Conservation (phyloP, 2,329 filamentous ascomycete species). For the Monilinia polystroma region DNA sequence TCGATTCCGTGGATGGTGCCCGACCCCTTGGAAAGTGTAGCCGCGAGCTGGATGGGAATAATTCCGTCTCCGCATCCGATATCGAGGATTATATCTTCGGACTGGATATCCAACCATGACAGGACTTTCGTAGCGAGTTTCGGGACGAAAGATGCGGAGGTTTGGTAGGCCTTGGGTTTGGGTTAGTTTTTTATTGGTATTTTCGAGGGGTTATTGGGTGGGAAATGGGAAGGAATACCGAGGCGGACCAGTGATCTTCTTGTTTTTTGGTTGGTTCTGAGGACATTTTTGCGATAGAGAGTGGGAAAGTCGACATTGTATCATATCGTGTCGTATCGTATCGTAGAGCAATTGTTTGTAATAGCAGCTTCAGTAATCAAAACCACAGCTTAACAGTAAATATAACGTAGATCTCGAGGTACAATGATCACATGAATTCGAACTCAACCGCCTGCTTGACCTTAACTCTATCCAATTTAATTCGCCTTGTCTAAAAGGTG, state of each 20-base stretch:
- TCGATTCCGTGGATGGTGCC: slow-evolving; percentile 58
- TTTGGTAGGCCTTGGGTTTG: slow-evolving; percentile 50
- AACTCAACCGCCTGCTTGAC: no score
- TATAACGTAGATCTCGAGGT: no score
- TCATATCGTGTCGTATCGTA: no score
- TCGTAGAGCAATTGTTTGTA: no score
- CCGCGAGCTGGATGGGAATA: slow-evolving; percentile 54
- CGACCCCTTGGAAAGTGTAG: slow-evolving; percentile 47
- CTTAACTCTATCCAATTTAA: no score
- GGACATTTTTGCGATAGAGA: no score
- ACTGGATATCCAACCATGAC: slow-evolving; percentile 57
- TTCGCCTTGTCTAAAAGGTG: no score
- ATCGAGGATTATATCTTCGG: slow-evolving; percentile 59
- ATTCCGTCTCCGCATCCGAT: slow-evolving; percentile 66
- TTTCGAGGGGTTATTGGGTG: no score
- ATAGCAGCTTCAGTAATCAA: no score
- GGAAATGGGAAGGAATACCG: slow-evolving; percentile 32
- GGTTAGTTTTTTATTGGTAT: neutral
- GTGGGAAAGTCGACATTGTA: no score
- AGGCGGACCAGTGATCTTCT: slow-evolving; percentile 44
- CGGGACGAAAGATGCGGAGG: slow-evolving; percentile 63
- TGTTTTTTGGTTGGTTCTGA: neutral
- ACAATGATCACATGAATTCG: no score
- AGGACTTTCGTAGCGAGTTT: slow-evolving; percentile 59
- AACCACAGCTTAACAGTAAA: no score